Conservation (phyloP, 768 basidiomycete species). For the Lactarius sanguifluus region DNA sequence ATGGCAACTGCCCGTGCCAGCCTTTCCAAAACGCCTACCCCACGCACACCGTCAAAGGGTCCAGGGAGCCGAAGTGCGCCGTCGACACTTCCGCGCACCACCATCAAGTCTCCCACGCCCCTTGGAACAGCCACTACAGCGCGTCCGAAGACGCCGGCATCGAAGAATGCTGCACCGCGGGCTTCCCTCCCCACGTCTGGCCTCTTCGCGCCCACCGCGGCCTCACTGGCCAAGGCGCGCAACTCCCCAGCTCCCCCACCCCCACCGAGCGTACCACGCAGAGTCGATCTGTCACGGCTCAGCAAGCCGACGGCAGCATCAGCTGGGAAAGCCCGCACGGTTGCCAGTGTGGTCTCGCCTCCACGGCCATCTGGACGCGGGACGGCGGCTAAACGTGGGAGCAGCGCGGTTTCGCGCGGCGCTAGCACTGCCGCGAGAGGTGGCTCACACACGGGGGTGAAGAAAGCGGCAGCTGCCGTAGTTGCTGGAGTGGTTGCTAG, state of each 20-base stretch:
- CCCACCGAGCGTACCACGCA: slow-evolving; percentile 52
- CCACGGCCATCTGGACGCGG: slow-evolving; percentile 34
- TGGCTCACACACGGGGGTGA: slow-evolving; percentile 31
- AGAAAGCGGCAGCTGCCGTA: slow-evolving; percentile 29
- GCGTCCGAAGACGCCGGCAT: slow-evolving; percentile 33
- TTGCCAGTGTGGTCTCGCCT: slow-evolving; percentile 29
- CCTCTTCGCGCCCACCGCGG: slow-evolving; percentile 79
- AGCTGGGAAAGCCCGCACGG: slow-evolving; percentile 54
- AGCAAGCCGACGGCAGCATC: slow-evolving; percentile 85
- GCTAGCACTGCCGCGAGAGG: slow-evolving; percentile 32
- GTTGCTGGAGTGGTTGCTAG: slow-evolving; percentile 18
- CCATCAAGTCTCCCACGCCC: slow-evolving; percentile 37
- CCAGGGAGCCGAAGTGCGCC: slow-evolving; percentile 27
- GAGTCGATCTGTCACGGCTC: slow-evolving; percentile 56
- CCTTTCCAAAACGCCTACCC: slow-evolving; percentile 28
- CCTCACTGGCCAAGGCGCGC: slow-evolving; percentile 71
- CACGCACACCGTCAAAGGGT: slow-evolving; percentile 29
- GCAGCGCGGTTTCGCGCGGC: slow-evolving; percentile 23
- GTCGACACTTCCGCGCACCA: slow-evolving; percentile 30
- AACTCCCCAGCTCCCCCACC: slow-evolving; percentile 52
- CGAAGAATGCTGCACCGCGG: slow-evolving; percentile 10
- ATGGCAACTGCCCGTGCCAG: slow-evolving; percentile 20
- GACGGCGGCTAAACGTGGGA: slow-evolving; percentile 31
- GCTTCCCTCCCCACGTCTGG: slow-evolving; percentile 49
- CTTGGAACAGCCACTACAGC: slow-evolving; percentile 33